phyloP scores from a whole-genome alignment of 169 alveolate genomes.

The Plasmodium knowlesi region DNA sequence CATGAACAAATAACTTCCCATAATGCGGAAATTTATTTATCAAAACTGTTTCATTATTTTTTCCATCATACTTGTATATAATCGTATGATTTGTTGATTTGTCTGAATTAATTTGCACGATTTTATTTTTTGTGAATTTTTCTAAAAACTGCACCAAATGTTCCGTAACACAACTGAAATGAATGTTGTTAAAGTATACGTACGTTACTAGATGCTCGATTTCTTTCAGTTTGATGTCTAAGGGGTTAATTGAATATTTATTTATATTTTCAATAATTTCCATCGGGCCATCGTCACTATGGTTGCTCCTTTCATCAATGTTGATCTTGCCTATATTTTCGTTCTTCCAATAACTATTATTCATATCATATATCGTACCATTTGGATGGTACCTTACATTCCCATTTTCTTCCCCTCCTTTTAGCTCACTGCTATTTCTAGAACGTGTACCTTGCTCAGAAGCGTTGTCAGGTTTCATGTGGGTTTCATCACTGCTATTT shows the following conservation, averaged over 20 bases:
- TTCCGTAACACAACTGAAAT: conserved; percentile 57
- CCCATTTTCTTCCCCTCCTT: neutral
- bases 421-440: neutral
- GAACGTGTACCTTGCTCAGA: neutral
- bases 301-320: neutral
- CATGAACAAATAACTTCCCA: conserved; percentile 75
- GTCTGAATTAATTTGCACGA: conserved; percentile 69
- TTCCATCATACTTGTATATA: conserved; percentile 66
- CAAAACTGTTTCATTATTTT: conserved; percentile 45
- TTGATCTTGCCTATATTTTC: neutral
- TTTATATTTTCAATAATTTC: conserved; percentile 65
- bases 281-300: neutral
- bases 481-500: neutral
- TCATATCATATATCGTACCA: neutral
- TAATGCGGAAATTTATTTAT: conserved; percentile 63
- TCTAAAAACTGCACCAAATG: conserved; percentile 63
- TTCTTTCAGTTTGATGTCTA: conserved; percentile 63
- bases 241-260: conserved; percentile 61
- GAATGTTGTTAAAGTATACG: conserved; percentile 67
- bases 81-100: conserved; percentile 62
- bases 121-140: conserved; percentile 33
- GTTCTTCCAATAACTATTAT: neutral
- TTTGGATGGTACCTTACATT: neutral
- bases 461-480: neutral
- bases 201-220: conserved; percentile 65